A percentile compares a stretch with the other conserved stretches of the same genome.
Evolutionary conservation across 495 filamentous ascomycete genomes (phyloP).

Genomic region (Hyaloscypha finlandica): DNA sequence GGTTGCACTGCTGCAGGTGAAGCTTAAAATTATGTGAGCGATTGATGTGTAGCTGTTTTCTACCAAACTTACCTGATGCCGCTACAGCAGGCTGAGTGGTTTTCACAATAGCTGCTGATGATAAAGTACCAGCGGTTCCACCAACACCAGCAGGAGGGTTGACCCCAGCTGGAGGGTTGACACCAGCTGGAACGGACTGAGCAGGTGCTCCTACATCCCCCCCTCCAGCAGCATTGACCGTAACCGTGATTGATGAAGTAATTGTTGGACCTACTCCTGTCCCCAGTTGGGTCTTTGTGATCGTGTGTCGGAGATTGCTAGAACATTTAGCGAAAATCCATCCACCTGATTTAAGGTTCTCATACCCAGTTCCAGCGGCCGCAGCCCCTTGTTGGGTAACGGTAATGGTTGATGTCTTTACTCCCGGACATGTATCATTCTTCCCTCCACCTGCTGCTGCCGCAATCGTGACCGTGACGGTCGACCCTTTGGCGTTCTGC

Average conservation of each 20-base stretch:
- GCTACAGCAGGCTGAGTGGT: background rate
- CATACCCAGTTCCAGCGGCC: conserved; percentile 16
- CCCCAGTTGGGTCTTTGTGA: conserved; percentile 41
- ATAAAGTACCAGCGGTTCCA: background rate
- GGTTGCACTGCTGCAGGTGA: conserved; percentile 5
- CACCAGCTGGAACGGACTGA: conserved; percentile 12
- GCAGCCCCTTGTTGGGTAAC: conserved; percentile 13
- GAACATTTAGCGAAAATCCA: conserved; percentile 10
- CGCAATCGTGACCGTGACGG: conserved; percentile 24
- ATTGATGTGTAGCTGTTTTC: background rate
- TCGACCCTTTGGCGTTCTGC: conserved; percentile 7
- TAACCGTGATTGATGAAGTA: conserved; percentile 34
- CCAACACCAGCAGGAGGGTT: conserved; percentile 20
- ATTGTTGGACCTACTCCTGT: conserved; percentile 40
- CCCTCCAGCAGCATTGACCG: conserved; percentile 20
- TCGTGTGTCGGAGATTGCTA: conserved; percentile 36
- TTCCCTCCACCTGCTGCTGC: conserved; percentile 8
- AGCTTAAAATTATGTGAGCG: conserved; percentile 18
- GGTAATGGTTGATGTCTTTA: conserved; percentile 16
- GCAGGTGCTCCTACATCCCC: conserved; percentile 24
- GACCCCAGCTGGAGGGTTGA: conserved; percentile 17
- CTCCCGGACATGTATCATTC: conserved; percentile 18
- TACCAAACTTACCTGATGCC: background rate
- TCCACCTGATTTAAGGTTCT: background rate
- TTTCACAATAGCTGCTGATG: conserved; percentile 11